A percentile compares a stretch with the other conserved stretches of the same genome.
Evolutionary conservation across 2,329 filamentous ascomycete genomes (phyloP).

Genomic region (Trichoderma cornu-damae): DNA sequence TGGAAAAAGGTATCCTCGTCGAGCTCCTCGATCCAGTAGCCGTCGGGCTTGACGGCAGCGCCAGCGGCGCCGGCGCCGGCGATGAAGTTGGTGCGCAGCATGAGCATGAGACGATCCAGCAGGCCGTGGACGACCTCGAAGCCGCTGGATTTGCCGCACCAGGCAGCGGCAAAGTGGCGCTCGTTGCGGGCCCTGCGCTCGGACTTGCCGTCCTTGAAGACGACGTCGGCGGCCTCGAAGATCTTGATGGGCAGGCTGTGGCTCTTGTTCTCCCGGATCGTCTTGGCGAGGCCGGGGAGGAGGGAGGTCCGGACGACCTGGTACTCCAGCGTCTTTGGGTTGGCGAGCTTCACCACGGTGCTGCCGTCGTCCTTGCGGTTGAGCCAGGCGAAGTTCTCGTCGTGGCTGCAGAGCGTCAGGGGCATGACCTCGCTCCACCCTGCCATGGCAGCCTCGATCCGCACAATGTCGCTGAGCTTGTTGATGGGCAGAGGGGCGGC

Average conservation of each 20-base stretch:
- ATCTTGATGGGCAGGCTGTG: conserved; percentile 86
- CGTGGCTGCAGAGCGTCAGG: conserved; percentile 91
- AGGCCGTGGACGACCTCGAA: conserved; percentile 96
- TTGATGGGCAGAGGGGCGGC: conserved; percentile 86
- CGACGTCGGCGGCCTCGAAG: conserved; percentile 86
- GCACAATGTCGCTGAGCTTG: conserved; percentile 89
- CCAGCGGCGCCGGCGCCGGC: conserved; percentile 64
- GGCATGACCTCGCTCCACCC: conserved; percentile 97
- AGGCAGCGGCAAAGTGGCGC: conserved; percentile 91
- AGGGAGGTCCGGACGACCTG: conserved; percentile 86
- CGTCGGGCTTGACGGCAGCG: conserved; percentile 53
- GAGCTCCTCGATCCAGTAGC: conserved; percentile 93
- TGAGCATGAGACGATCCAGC: conserved; percentile 83
- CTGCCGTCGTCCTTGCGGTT: conserved; percentile 84
- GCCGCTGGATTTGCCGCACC: conserved; percentile 88
- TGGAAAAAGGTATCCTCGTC: conserved; percentile 88
- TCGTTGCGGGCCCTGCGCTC: conserved; percentile 91
- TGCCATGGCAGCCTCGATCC: conserved; percentile 82
- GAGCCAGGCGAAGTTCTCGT: conserved; percentile 95
- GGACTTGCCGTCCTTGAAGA: conserved; percentile 74
- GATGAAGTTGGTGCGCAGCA: conserved; percentile 81
- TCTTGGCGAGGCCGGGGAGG: conserved; percentile 85
- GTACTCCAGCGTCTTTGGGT: conserved; percentile 90
- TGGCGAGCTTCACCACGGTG: conserved; percentile 77
- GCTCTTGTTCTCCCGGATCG: conserved; percentile 86